phyloP scores from a whole-genome alignment of 2,329 filamentous ascomycete species.

The Aureobasidium sp. region DNA sequence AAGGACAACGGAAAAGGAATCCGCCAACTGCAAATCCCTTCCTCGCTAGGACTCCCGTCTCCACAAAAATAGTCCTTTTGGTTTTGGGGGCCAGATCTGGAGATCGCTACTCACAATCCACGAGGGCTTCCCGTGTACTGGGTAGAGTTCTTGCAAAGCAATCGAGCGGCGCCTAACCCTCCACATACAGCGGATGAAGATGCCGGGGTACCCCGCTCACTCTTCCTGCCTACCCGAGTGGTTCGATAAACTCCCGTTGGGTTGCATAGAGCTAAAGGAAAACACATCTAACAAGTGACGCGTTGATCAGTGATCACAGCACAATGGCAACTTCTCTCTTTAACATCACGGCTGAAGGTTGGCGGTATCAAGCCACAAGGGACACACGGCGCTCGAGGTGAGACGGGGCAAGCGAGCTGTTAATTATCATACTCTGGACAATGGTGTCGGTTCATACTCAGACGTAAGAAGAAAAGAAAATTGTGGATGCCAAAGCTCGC shows the following conservation, averaged over 20 bases:
- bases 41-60: background rate
- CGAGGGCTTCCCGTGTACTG: background rate
- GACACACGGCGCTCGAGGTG: background rate
- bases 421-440: background rate
- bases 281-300: background rate
- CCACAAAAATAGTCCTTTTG: background rate
- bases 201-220: background rate
- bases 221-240: background rate
- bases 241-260: background rate
- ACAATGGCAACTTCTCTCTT: background rate
- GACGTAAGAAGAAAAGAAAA: background rate
- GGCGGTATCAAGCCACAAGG: background rate
- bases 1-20: background rate
- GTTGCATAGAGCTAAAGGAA: background rate
- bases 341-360: background rate
- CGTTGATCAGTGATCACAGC: background rate
- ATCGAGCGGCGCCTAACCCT: background rate
- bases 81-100: background rate
- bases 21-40: background rate
- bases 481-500: background rate
- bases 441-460: background rate
- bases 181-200: background rate
- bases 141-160: background rate
- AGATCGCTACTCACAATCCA: background rate
- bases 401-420: background rate